Evolutionary conservation across 2,329 filamentous ascomycete genomes (phyloP).

Genomic region (Pochonia chlamydosporia): DNA sequence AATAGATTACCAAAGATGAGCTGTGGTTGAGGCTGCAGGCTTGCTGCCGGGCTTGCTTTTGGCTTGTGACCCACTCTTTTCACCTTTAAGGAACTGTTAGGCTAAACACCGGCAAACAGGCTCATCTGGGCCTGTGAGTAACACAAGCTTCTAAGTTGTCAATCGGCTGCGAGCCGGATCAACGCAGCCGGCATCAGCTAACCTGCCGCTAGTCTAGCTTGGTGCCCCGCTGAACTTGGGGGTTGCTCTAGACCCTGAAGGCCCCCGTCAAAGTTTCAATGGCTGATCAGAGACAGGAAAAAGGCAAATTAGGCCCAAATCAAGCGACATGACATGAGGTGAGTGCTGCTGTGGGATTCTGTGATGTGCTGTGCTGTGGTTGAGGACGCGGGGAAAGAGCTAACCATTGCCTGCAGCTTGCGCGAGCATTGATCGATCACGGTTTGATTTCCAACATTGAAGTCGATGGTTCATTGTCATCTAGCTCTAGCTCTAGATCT

Average conservation of each 20-base stretch:
- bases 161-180: neutral
- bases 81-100: neutral
- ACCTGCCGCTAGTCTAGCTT: neutral
- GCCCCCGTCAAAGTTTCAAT: neutral
- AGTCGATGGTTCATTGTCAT: neutral
- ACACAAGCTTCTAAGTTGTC: too few species aligned
- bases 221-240: conserved; percentile 1
- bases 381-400: too few species aligned
- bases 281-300: neutral
- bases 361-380: too few species aligned
- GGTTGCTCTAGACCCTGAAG: conserved; percentile 4
- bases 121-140: neutral
- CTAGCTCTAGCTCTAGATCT: neutral
- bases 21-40: too few species aligned
- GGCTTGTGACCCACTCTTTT: neutral
- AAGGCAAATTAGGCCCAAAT: neutral
- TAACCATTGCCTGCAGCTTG: too few species aligned
- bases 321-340: neutral
- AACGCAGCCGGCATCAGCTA: neutral
- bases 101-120: neutral
- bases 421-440: too few species aligned
- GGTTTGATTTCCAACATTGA: too few species aligned
- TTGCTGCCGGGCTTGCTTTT: neutral
- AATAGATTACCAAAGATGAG: neutral
- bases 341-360: too few species aligned